These are phyloP conservation scores for Amniculicola lignicola DNA, from an alignment of 495 filamentous ascomycete species.

Conservation along the genomic window DNA sequence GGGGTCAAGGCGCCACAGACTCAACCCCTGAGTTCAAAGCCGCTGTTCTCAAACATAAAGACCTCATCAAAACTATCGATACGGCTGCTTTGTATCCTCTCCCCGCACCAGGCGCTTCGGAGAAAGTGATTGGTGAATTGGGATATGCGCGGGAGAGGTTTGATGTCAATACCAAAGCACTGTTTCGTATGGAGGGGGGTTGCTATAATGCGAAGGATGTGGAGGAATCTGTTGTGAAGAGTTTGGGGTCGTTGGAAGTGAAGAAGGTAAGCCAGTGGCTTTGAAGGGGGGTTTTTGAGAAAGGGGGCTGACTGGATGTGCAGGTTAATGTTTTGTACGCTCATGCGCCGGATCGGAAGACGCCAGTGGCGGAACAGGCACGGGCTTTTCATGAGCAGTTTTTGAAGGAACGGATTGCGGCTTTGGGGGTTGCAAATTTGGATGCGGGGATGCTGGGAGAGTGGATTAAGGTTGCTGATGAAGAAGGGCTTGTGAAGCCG, in stretches of 20 bases:
- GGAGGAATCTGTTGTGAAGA: not conserved
- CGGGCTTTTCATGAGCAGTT: not conserved
- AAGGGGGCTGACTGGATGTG: not conserved
- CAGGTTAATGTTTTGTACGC: not conserved
- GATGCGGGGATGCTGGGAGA: slow-evolving; percentile 36
- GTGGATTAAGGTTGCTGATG: slow-evolving; percentile 42
- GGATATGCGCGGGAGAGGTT: not conserved
- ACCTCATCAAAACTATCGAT: slow-evolving; percentile 3
- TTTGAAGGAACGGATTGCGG: not conserved
- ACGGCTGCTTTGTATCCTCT: not conserved
- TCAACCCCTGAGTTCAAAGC: no score
- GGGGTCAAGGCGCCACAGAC: no score
- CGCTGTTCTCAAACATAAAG: no score
- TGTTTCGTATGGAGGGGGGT: not conserved
- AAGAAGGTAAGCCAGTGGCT: not conserved
- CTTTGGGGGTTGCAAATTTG: slow-evolving; percentile 46
- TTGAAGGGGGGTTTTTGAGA: not conserved
- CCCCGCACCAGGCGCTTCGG: not conserved
- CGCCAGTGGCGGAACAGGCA: not conserved
- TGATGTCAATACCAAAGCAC: not conserved
- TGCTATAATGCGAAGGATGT: not conserved
- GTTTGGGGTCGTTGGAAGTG: not conserved
- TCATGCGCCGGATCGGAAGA: not conserved
- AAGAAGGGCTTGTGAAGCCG: slow-evolving; percentile 3
- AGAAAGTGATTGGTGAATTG: not conserved